Evolutionary conservation across 1,139 yeast genomes (phyloP), one percentile per base, ranked within the genome.

Genomic region (Chernovozyma aurita): DNA sequence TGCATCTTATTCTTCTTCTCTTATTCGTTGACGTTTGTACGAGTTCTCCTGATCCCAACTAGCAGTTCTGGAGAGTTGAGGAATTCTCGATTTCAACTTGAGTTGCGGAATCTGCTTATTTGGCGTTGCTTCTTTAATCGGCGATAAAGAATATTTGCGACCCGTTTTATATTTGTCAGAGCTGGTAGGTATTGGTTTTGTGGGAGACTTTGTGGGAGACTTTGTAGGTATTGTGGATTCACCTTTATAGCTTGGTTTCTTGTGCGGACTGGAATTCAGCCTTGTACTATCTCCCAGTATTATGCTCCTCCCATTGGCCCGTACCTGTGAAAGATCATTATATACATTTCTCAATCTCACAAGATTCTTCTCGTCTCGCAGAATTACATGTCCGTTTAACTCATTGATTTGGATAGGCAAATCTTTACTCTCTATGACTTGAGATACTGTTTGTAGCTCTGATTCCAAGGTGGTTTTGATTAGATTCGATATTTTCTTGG

Each of bases 401-500:
- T 22, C 31, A n/a, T 21, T 5, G 17, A 30, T 17, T 15, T 21
- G n/a, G 5, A 6, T 12, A 4, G 9, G 15, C 11, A 15, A 17
- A 8, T 27, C 14, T 11, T 8, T 26, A 13, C 26, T 18, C 21
- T 28, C 32, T 13, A 26, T 24, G 11, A 15, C 21, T 9, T 15
- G 8, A 11, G 17, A 6, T 11, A 36, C 15, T 20, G 11, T 12
- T 12, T 28, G 20, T 22, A 33, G 21, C 9, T 29, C 31, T 4
- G 25, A 18, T 6, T 24, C 32, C n/a, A 35, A 17, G 6, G 25
- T 27, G 4, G 27, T 18, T 13, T 31, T 28, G 5, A 35, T 15
- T n/a, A 32, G n/a, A 3, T 4, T 59, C 61, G 42, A 66, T 76
- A 14, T 65, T 65, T 24, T 60, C 53, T 16, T 63, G 58, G 11